phyloP scores from a whole-genome alignment of 495 filamentous ascomycete genomes.

The Melanomma pulvis-pyrius region DNA sequence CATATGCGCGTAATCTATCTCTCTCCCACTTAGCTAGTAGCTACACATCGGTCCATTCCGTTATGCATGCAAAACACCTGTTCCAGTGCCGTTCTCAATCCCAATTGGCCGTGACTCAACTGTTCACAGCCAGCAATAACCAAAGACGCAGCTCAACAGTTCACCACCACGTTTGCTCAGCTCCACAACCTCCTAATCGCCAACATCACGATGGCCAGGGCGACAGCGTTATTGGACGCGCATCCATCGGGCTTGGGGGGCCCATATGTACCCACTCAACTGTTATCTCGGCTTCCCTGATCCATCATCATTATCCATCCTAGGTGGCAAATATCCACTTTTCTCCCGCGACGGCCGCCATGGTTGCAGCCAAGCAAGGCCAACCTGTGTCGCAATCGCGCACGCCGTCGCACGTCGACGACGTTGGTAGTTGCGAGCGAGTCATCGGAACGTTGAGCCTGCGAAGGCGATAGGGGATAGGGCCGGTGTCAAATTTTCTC shows the following conservation, averaged over 20 bases:
- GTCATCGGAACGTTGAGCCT: too few species aligned
- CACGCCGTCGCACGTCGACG: not conserved
- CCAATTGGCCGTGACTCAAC: not conserved
- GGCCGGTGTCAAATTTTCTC: too few species aligned
- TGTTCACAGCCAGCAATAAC: not conserved
- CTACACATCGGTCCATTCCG: too few species aligned
- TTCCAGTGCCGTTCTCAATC: too few species aligned
- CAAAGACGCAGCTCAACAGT: not conserved
- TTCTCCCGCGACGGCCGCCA: not conserved
- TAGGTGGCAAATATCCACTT: not conserved
- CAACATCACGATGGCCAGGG: constrained; percentile 14
- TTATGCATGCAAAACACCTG: too few species aligned
- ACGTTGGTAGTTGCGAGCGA: too few species aligned
- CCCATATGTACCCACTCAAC: constrained; percentile 30
- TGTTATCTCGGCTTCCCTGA: constrained; percentile 31
- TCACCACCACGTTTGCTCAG: not conserved
- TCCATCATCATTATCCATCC: not conserved
- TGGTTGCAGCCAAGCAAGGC: constrained; percentile 1
- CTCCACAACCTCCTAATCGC: constrained; percentile 3
- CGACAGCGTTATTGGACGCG: constrained; percentile 17
- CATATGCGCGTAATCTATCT: not conserved
- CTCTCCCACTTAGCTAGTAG: not conserved
- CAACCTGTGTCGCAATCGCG: not conserved
- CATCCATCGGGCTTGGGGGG: not conserved
- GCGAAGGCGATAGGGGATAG: too few species aligned